Evolutionary conservation across 2,329 filamentous ascomycete genomes (phyloP).

Genomic region (Colletotrichum sublineola): DNA sequence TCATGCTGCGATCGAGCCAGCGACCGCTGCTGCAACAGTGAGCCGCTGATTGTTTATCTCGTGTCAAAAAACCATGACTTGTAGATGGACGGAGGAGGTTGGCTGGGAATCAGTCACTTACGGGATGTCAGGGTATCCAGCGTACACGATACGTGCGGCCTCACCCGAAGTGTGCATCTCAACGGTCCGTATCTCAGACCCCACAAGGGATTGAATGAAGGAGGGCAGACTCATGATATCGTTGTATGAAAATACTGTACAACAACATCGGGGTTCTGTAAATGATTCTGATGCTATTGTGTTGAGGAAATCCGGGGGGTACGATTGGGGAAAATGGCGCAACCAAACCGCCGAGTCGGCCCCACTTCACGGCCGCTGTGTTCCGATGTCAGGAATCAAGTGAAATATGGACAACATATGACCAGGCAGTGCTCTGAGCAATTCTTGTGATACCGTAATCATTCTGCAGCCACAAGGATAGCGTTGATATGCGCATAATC

Average conservation of each 20-base stretch:
- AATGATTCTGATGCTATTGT: background rate
- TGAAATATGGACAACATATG: background rate
- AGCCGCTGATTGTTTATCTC: conserved; percentile 45
- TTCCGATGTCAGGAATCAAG: conserved; percentile 27
- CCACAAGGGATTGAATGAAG: conserved; percentile 20
- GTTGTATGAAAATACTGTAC: too few relatives aligned
- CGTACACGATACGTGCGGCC: conserved; percentile 60
- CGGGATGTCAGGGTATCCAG: conserved; percentile 54
- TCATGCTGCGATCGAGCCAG: conserved; percentile 34
- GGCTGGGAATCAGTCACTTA: background rate
- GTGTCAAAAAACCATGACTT: background rate
- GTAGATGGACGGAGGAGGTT: background rate
- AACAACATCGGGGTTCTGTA: background rate
- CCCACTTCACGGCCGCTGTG: conserved; percentile 19
- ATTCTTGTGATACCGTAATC: conserved; percentile 28
- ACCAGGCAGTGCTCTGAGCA: conserved; percentile 3
- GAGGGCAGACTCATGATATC: conserved; percentile 19
- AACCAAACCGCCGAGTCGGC: conserved; percentile 4
- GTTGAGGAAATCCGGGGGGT: background rate
- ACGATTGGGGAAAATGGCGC: background rate
- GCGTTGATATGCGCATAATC: conserved; percentile 25
- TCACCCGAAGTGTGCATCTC: conserved; percentile 65
- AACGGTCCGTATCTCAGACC: conserved; percentile 41
- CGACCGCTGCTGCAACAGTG: conserved; percentile 55
- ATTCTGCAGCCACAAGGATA: conserved; percentile 10